Evolutionary conservation across 1,284 basidiomycete genomes (phyloP), one percentile per base, ranked within the genome.

Genomic region (Trichosporon faecale): DNA sequence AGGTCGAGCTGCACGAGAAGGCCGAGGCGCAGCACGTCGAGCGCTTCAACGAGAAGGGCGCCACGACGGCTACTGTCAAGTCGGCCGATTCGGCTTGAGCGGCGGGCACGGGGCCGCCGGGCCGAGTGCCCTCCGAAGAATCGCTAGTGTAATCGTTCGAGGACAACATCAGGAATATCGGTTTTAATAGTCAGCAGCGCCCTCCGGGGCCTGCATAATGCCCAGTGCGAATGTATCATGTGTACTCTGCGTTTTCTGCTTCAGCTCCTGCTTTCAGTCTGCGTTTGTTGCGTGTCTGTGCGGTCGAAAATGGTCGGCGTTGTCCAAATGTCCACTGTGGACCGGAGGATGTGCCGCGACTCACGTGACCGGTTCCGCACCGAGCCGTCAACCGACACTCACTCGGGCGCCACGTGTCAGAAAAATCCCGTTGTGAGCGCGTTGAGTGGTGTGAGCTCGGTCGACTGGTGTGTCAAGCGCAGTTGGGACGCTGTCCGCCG

Each of bases 1-100:
- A 76, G 46, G 57, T 71, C 14, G 65, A 72, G 23, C 66, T 76
- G 12, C 69, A 67, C 29, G 72, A 76, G 57, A 66, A 69, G 23
- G 66, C 74, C 18, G 64, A 35, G 14, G 69, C 66, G 29, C 69
- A 72, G 23, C 66, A 72, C 60, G 57, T 69, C 44, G 68, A 69
- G 55, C 55, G 27, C 27, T 3, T 61, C 27, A 31, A n/a, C 57
- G 57, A 61, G 57, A 61, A 61, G 57, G 57, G 55, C 55, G 55
- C 57, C 27, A 29, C 57, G 57, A 65, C 33, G 16, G 37, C 64
- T 11, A 65, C 64, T 11, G 46, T 52, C 21, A 52, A 8, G 49
- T 52, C 49, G 21, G 49, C 49, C n/a, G 49, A 52, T 21, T 23
- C 49, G 49, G 49, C 40, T 16, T 44, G 12, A 33, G 33, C 33